Evolutionary conservation across 1,284 basidiomycete species (phyloP).

Genomic region (Ustilago xerochloae): DNA sequence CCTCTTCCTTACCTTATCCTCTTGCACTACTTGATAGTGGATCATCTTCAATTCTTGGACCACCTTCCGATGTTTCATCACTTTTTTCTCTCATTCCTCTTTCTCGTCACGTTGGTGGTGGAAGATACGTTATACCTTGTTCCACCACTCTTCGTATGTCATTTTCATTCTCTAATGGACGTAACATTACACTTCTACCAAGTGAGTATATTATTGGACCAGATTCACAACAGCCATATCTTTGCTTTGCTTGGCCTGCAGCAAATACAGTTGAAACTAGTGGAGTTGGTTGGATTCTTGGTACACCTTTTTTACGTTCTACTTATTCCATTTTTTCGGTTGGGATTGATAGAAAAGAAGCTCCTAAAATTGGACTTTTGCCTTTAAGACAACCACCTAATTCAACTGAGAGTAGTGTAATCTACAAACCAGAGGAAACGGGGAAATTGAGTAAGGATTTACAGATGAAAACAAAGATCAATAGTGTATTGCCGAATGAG

Average conservation of each 20-base stretch:
- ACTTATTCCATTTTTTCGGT: conserved; percentile 82
- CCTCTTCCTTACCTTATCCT: conserved; percentile 73
- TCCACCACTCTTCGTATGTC: conserved; percentile 76
- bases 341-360: conserved; percentile 37
- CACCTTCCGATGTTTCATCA: conserved; percentile 80
- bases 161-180: conserved; percentile 72
- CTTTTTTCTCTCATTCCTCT: conserved; percentile 76
- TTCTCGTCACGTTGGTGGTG: conserved; percentile 76
- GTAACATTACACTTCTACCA: conserved; percentile 78
- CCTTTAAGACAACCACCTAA: conserved; percentile 33
- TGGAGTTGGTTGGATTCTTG: conserved; percentile 89
- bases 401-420: conserved; percentile 68
- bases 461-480: conserved; percentile 76
- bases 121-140: conserved; percentile 86
- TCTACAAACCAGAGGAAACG: conserved; percentile 13
- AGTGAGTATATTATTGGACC: conserved; percentile 85
- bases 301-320: conserved; percentile 81
- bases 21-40: conserved; percentile 84
- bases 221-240: conserved; percentile 74
- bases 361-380: conserved; percentile 48
- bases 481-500: conserved; percentile 81
- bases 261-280: conserved; percentile 77
- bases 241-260: conserved; percentile 85
- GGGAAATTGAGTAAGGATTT: no score
- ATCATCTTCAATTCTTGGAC: conserved; percentile 81